Conservation (phyloP, 345 rosid species). For the Lepidium africanum region DNA sequence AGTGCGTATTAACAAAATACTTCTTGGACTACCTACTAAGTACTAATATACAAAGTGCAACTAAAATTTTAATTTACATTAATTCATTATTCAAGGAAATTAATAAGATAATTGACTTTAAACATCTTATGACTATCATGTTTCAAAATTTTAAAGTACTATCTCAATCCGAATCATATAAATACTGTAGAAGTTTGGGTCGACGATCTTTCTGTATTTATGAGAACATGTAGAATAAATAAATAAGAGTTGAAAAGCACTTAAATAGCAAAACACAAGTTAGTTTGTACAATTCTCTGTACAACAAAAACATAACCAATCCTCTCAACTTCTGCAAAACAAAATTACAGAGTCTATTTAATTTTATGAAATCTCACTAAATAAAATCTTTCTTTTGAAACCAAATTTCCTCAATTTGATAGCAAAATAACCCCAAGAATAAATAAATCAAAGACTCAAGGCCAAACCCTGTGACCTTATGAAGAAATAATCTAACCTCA, state of each 20-base stretch:
- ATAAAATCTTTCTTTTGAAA: slow-evolving; percentile 1
- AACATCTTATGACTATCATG: not conserved
- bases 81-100: not conserved
- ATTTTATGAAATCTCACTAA: not conserved
- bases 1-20: too few species aligned
- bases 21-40: not conserved
- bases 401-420: slow-evolving; percentile 24
- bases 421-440: slow-evolving; percentile 26
- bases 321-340: slow-evolving; percentile 8
- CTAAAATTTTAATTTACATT: not conserved
- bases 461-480: slow-evolving; percentile 25
- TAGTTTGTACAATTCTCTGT: slow-evolving; percentile 13
- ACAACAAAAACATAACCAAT: not conserved
- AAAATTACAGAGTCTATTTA: not conserved
- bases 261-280: not conserved
- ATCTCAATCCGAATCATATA: not conserved
- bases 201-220: not conserved
- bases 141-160: not conserved
- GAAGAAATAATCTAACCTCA: slow-evolving; percentile 19
- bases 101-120: too few species aligned
- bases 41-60: too few species aligned
- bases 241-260: not conserved
- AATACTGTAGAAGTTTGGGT: not conserved
- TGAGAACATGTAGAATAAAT: not conserved
- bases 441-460: slow-evolving; percentile 32